Evolutionary conservation across 805 yeast genomes (phyloP).

Genomic region (Kurtzmaniella fragi): DNA sequence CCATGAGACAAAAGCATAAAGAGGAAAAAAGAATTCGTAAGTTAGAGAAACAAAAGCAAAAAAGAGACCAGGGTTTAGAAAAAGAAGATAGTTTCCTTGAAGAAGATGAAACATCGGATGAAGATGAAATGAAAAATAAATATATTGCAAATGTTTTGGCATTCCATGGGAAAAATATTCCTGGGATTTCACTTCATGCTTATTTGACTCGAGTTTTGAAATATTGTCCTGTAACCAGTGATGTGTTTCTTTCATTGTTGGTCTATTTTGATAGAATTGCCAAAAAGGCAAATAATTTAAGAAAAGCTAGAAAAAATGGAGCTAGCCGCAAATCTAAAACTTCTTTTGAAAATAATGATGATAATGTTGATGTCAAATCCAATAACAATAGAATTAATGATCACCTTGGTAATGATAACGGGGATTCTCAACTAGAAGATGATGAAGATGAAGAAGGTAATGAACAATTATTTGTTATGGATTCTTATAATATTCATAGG

Average conservation of each 20-base stretch:
- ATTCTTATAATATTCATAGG: conserved; percentile 91
- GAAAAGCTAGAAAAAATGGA: conserved; percentile 14
- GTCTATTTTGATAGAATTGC: conserved; percentile 95
- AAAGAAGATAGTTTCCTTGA: conserved; percentile 12
- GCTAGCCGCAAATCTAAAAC: conserved; percentile 15
- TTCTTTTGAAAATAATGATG: conserved; percentile 4
- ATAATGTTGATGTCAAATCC: conserved; percentile 6
- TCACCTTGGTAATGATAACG: conserved; percentile 4
- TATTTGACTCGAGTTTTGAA: conserved; percentile 86
- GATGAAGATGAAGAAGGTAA: conserved; percentile 12
- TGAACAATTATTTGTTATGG: conserved; percentile 84
- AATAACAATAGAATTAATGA: conserved; percentile 3
- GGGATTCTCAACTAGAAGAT: conserved; percentile 10
- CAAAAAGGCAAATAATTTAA: conserved; percentile 62
- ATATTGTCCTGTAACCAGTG: conserved; percentile 98
- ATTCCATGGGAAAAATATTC: conserved; percentile 93
- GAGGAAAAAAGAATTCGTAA: conserved; percentile 4
- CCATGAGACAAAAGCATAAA: conserved; percentile 27
- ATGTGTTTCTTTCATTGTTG: conserved; percentile 82
- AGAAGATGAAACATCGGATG: conserved; percentile 29
- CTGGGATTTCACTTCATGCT: conserved; percentile 89
- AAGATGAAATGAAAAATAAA: conserved; percentile 42
- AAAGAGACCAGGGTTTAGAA: conserved; percentile 3
- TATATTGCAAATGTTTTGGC: conserved; percentile 72
- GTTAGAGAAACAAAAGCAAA: not conserved